phyloP scores from a whole-genome alignment of 106 monocot genomes.

The Phalaenopsis equestris region DNA sequence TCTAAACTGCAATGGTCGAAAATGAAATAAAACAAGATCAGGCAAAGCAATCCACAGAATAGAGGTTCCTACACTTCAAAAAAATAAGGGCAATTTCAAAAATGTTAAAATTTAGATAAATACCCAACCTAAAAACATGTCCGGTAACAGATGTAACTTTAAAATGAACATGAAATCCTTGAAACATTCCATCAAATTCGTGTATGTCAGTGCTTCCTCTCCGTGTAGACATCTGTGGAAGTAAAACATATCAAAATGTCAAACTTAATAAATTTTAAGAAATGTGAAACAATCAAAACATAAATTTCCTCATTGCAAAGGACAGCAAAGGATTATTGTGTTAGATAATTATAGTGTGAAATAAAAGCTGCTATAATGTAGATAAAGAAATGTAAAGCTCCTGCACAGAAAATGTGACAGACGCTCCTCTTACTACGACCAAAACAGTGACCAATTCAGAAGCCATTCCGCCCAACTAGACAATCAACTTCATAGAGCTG shows the following conservation, averaged over 20 bases:
- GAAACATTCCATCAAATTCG: conserved; percentile 85
- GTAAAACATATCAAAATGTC: neutral
- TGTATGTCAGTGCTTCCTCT: conserved; percentile 85
- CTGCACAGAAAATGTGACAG: too few species aligned
- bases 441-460: too few species aligned
- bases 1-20: conserved; percentile 49
- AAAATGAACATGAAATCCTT: conserved; percentile 42
- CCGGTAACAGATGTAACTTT: conserved; percentile 96
- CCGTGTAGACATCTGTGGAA: conserved; percentile 65
- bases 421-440: too few species aligned
- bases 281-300: neutral
- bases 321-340: neutral
- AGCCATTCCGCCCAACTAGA: too few species aligned
- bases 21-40: neutral
- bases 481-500: too few species aligned
- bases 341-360: neutral
- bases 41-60: conserved; percentile 1
- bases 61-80: neutral
- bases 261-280: neutral
- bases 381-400: neutral
- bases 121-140: conserved; percentile 81
- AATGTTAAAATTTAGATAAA: neutral
- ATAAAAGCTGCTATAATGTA: neutral
- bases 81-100: neutral
- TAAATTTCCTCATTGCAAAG: neutral